These are phyloP conservation scores for Elsinoe necatrix DNA, from an alignment of 2,329 filamentous ascomycete genomes.

Conservation along the genomic window DNA sequence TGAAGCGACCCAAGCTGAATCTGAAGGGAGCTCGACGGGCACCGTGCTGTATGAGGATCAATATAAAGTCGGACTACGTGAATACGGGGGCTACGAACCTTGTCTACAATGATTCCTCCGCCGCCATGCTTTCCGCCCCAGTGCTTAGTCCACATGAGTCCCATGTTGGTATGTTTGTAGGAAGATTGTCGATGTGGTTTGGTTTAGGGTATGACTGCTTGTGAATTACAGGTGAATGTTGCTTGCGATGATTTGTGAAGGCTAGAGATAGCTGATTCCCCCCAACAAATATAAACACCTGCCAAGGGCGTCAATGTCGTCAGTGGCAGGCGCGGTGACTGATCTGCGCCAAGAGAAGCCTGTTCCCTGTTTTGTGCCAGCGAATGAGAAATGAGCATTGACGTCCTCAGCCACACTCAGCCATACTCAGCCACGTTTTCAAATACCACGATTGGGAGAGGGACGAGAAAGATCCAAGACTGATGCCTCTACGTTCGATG, in stretches of 20 bases:
- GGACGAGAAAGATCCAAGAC: not conserved
- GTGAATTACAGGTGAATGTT: too few relatives aligned
- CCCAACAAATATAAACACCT: not conserved
- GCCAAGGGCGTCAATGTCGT: slow-evolving; percentile 11
- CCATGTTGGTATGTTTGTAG: not conserved
- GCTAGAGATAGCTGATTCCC: too few relatives aligned
- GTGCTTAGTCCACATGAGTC: slow-evolving; percentile 13
- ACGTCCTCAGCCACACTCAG: slow-evolving; percentile 1
- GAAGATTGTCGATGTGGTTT: not conserved
- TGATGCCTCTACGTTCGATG: not conserved
- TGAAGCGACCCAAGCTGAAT: not conserved
- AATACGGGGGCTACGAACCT: not conserved
- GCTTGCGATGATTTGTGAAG: too few relatives aligned
- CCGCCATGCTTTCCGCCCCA: slow-evolving; percentile 13
- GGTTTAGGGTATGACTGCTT: not conserved
- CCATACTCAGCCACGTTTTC: not conserved
- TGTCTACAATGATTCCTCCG: slow-evolving; percentile 7
- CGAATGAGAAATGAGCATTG: not conserved
- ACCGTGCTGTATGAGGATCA: not conserved
- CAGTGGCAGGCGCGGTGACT: slow-evolving; percentile 8
- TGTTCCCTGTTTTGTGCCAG: not conserved
- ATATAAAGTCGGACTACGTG: not conserved
- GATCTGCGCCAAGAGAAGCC: not conserved
- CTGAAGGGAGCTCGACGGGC: not conserved
- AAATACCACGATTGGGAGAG: not conserved